phyloP scores from a whole-genome alignment of 148 eudicot species.

The Chenopodium quinoa region DNA sequence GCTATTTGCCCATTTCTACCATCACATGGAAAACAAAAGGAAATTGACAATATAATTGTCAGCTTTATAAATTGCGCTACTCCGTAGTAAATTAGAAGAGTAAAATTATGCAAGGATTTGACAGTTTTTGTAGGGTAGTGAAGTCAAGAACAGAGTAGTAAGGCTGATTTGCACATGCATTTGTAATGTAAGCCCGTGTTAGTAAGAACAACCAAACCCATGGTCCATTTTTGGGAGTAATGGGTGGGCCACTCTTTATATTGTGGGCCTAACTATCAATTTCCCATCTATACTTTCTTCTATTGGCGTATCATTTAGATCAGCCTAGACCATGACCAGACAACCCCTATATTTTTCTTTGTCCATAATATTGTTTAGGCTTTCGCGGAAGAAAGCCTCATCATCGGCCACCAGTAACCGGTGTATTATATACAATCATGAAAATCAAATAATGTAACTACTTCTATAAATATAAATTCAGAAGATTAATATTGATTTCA shows the following conservation, averaged over 20 bases:
- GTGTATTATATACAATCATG: no score
- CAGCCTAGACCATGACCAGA: not conserved
- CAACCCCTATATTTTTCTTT: not conserved
- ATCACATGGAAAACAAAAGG: not conserved
- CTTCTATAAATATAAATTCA: no score
- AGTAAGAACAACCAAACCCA: not conserved
- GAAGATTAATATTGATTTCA: no score
- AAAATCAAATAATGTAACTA: no score
- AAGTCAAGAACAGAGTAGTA: not conserved
- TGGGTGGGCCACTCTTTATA: not conserved
- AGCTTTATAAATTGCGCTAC: not conserved
- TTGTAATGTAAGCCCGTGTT: not conserved
- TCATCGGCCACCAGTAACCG: not conserved
- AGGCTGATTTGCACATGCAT: constrained; percentile 12
- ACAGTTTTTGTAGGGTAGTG: constrained; percentile 11
- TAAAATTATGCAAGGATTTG: not conserved
- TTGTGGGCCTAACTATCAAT: constrained; percentile 9
- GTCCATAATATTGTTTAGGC: not conserved
- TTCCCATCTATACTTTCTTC: not conserved
- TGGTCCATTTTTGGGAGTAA: not conserved
- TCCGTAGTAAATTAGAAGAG: no score
- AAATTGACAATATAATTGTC: not conserved
- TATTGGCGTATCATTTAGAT: not conserved
- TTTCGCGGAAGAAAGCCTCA: no score
- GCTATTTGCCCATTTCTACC: not conserved